Conservation (phyloP, 768 basidiomycete species). For the Termitomyces sp. region DNA sequence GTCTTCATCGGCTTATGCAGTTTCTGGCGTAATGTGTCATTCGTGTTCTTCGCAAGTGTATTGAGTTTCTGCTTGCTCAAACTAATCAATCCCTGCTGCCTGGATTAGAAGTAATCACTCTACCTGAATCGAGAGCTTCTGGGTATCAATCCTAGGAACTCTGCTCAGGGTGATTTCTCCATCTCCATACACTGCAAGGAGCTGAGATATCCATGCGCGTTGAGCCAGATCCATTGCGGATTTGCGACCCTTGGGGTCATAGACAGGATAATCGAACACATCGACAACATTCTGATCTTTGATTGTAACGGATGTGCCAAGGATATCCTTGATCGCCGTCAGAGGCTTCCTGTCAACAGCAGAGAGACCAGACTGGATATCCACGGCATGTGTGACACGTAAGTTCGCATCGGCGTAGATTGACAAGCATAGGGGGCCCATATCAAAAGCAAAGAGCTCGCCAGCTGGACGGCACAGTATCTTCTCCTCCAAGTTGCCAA, state of each 20-base stretch:
- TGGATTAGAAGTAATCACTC: slow-evolving; percentile 6
- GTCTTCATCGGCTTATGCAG: slow-evolving; percentile 39
- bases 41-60: slow-evolving; percentile 40
- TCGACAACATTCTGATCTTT: slow-evolving; percentile 28
- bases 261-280: slow-evolving; percentile 32
- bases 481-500: slow-evolving; percentile 21
- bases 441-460: slow-evolving; percentile 49
- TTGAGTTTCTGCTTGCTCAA: slow-evolving; percentile 25
- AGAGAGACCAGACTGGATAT: slow-evolving; percentile 50
- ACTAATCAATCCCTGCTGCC: neutral
- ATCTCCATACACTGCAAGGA: slow-evolving; percentile 34
- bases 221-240: slow-evolving; percentile 30
- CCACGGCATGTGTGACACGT: slow-evolving; percentile 43
- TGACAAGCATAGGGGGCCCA: slow-evolving; percentile 43
- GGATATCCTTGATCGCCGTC: slow-evolving; percentile 32
- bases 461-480: slow-evolving; percentile 40
- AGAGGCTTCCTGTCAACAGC: slow-evolving; percentile 34
- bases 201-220: slow-evolving; percentile 48
- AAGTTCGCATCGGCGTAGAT: slow-evolving; percentile 38
- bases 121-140: slow-evolving; percentile 29
- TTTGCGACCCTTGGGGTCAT: slow-evolving; percentile 26
- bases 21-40: slow-evolving; percentile 40
- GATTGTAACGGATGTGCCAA: slow-evolving; percentile 32
- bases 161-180: slow-evolving; percentile 37
- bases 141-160: slow-evolving; percentile 40